phyloP scores from a whole-genome alignment of 2,329 filamentous ascomycete genomes.

The Trichoderma sp. region DNA sequence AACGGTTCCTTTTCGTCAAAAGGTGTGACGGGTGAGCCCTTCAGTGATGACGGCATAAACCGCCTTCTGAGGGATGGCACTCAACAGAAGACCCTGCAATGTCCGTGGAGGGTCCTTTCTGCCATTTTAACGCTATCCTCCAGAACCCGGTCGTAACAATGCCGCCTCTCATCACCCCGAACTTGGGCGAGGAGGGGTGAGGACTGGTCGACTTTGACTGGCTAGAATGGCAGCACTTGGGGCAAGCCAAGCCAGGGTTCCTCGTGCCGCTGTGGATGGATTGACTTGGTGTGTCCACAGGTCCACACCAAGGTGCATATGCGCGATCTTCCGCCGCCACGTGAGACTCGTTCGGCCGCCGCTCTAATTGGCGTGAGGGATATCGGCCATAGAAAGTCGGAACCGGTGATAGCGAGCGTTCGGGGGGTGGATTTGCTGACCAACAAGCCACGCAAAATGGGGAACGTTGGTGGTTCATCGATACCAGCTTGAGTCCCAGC shows the following conservation, averaged over 20 bases:
- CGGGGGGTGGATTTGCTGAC: slow-evolving; percentile 8
- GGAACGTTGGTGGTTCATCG: slow-evolving; percentile 14
- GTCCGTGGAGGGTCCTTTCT: neutral
- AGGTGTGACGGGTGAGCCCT: neutral
- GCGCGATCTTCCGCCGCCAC: slow-evolving; percentile 38
- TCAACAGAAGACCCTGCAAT: slow-evolving; percentile 6
- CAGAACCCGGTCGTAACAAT: neutral
- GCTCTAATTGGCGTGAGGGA: slow-evolving; percentile 13
- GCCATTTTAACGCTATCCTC: slow-evolving; percentile 11
- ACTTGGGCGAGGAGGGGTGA: slow-evolving; percentile 21
- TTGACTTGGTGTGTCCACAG: slow-evolving; percentile 17
- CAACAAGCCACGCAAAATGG: slow-evolving; percentile 8
- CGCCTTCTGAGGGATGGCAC: neutral
- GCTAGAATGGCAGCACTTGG: slow-evolving; percentile 20
- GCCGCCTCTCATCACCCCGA: neutral
- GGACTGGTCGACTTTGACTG: slow-evolving; percentile 26
- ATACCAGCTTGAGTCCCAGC: neutral
- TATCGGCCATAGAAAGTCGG: slow-evolving; percentile 21
- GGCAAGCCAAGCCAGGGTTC: slow-evolving; percentile 28
- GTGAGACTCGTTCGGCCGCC: slow-evolving; percentile 28
- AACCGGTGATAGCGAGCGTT: slow-evolving; percentile 17
- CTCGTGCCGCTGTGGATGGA: slow-evolving; percentile 30
- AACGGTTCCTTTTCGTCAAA: neutral
- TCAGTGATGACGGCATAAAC: slow-evolving; percentile 10
- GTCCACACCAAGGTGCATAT: slow-evolving; percentile 24